These are phyloP conservation scores for Aspergillus funiculosus DNA, from an alignment of 495 filamentous ascomycete species.

Conservation along the genomic window DNA sequence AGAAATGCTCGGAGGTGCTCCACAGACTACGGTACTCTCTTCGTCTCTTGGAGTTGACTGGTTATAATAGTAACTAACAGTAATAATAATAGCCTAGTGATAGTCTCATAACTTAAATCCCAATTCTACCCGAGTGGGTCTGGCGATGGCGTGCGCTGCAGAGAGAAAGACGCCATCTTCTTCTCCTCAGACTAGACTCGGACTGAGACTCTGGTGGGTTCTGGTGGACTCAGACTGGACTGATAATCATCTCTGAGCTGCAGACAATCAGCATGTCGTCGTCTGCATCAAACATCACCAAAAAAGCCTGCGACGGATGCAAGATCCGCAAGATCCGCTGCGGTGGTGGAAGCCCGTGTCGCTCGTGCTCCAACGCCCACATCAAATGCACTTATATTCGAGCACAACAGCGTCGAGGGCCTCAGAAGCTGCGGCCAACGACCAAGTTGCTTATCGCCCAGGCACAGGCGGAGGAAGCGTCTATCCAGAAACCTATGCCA, in stretches of 20 bases:
- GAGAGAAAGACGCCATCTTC: constrained; percentile 16
- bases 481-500: not conserved
- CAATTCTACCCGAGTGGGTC: constrained; percentile 11
- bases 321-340: constrained; percentile 32
- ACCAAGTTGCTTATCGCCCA: constrained; percentile 24
- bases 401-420: constrained; percentile 28
- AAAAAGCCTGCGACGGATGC: constrained; percentile 31
- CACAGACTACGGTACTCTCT: no score
- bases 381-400: constrained; percentile 39
- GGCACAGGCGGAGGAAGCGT: constrained; percentile 6
- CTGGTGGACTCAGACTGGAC: not conserved
- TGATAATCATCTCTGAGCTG: not conserved
- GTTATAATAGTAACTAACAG: no score
- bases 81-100: no score
- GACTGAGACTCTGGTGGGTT: not conserved
- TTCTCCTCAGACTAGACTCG: no score
- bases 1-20: constrained; percentile 24
- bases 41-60: no score
- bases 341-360: constrained; percentile 23
- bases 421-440: constrained; percentile 28
- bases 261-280: no score
- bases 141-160: constrained; percentile 15
- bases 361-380: constrained; percentile 28
- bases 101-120: no score
- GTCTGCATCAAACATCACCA: constrained; percentile 16